Evolutionary conservation across 805 yeast species (phyloP), one percentile per base, ranked within the genome.

Genomic region (Metschnikowia matae): DNA sequence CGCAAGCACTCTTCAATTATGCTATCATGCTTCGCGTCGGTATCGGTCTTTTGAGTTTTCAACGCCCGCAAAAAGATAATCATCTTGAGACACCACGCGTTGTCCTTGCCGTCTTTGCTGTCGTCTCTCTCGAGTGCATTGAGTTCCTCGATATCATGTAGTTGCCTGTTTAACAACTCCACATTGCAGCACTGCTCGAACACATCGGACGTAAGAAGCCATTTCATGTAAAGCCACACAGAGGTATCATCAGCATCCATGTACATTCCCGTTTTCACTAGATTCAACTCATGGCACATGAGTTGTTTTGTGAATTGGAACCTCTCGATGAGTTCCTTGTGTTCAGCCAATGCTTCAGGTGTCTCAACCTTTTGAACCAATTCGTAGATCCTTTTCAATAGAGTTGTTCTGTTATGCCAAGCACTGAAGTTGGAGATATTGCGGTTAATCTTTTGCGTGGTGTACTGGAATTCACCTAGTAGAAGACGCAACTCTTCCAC

Each of bases 231-330:
- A 1, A 87, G 75, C 97, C 98, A 94, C 0, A 89, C 86, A 0
- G 97, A 87, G 40, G 95, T 91, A 62, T 94, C 99, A 48, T 88
- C 92, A 0, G 96, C 91, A 64, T 94, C 98, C 57, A 96, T 89
- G 62, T 84, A 89, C 69, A 89, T 81, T 0, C 98, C 99, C 29
- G 88, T 85, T 52, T 83, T 85, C 35, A 90, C 75, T 56, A 86
- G 75, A 2, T 77, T 77, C 39, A 90, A 67, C 64, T 94, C 99
- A 17, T 72, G 67, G 0, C 53, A 51, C 5, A 89, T 63, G 46
- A 83, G 73, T 0, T 57, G 53, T 26, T 59, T 41, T 8, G 74
- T 67, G 11, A 62, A 56, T 6, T 57, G 56, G 48, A 76, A 75
- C 2, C 66, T 35, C 48, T 51, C 23, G 45, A 58, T 63, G 3